Evolutionary conservation across 2,329 filamentous ascomycete species (phyloP), one percentile per base, ranked within the genome.

Genomic region (Aspergillus aculeatinus): DNA sequence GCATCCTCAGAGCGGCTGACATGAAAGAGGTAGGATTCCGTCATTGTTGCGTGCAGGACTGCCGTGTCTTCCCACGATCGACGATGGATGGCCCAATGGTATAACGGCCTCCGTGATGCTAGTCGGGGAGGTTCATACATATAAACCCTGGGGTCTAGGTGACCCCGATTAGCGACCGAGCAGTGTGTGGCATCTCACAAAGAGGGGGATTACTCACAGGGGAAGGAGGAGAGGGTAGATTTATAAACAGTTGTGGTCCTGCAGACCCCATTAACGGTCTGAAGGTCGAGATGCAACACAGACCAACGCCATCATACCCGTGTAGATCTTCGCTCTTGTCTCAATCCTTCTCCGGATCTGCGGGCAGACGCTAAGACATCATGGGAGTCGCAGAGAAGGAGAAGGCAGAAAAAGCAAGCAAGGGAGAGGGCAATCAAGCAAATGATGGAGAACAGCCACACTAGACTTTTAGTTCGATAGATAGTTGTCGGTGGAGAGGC

Each of bases 261-360:
- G 31, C 10, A 51, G 48, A 48, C 59, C 59, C 27, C 44, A 35
- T 29, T 48, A 55, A 55, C 55, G 54, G 59, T 51, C 55, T 55
- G 53, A 54, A 21, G 50, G 47, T 47, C 23, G n/a, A 58, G 29
- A 51, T 54, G 50, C 61, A 55, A 48, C 48, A 63, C 48, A 55
- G 47, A 60, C 50, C 59, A 58, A 55, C 59, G 58, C 53, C 49
- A 63, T 54, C 48, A 50, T 29, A 48, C n/a, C 51, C 52, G 33
- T 57, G 51, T 56, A 55, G 57, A 62, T 50, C 51, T 51, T 66
- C 57, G 60, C 60, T 68, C 63, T 62, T 67, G 55, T 60, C 60
- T 63, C 61, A 65, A 65, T 55, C 60, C 56, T 65, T 64, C 63
- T 63, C 60, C 62, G 60, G 63, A 62, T 64, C 61, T 44, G 56